Evolutionary conservation across 257 asterid genomes (phyloP), one percentile per base, ranked within the genome.

Genomic region (Solanum tarijense): DNA sequence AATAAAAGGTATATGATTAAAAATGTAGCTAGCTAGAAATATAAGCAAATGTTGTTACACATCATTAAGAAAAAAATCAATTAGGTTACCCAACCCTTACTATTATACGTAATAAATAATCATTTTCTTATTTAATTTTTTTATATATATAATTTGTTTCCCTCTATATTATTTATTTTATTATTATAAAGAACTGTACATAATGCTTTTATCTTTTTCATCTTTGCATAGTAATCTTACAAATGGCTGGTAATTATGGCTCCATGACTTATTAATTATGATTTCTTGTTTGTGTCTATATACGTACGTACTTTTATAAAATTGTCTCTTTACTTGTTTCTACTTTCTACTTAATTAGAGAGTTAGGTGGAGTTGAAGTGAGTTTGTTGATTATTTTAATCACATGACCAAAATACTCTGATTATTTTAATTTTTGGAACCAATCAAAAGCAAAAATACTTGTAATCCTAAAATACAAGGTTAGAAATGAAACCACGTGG

Each of bases 31-130:
- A 18, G 8, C 27, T 34, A 16, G 71, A 34, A 27, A 29, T 36
- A 20, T 21, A 36, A 32, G 36, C 11, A 34, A 52, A 10, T 74
- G 43, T 41, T 82, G 85, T 82, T 82, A 18, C 39, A 46, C 12
- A 48, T 46, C 69, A 81, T 82, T 46, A 48, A 9, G 60, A 35
- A n/a, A 10, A 41, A 74, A 85, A 12, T n/a, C 48, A 62, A 85
- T 88, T 88, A 85, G 88, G 83, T 76, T n/a, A 85, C 83, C 83
- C 18, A 88, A 73, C 86, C 9, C 32, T 62, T 72, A 7, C 25
- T 65, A n/a, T 6, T 82, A 69, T 9, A 81, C 32, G 55, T 18
- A 81, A 23, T 75, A 11, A 36, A 36, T 21, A 23, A 46, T 46
- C 10, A 36, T 81, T 81, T 9, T 2, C 27, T 20, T 43, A 27